These are phyloP conservation scores for Dipteronia dyeriana DNA, from an alignment of 345 rosid species.

Conservation along the genomic window DNA sequence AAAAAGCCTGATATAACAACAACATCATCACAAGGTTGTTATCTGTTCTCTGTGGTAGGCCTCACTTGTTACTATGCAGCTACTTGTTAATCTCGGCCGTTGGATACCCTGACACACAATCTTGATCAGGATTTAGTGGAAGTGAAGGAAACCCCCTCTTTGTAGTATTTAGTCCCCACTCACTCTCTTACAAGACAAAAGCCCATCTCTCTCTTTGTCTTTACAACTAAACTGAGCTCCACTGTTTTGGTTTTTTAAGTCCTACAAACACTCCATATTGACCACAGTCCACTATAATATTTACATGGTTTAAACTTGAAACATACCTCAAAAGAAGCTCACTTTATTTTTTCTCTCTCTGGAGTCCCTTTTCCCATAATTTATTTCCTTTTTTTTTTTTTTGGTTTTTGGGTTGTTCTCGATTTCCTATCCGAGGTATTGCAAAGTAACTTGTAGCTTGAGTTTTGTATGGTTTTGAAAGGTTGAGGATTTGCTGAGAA, in stretches of 20 bases:
- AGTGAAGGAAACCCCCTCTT: not conserved
- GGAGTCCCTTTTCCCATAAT: not conserved
- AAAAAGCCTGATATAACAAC: not conserved
- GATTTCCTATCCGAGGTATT: not conserved
- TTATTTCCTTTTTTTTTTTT: not conserved
- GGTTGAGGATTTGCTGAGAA: conserved; percentile 15
- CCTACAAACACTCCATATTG: not conserved
- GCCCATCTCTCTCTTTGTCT: not conserved
- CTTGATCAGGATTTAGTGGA: not conserved
- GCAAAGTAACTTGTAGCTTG: not conserved
- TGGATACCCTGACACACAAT: not conserved
- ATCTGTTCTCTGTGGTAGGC: not conserved
- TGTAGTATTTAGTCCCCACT: not conserved
- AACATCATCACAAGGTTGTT: not conserved
- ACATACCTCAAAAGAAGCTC: conserved; percentile 31
- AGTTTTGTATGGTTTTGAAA: conserved; percentile 29
- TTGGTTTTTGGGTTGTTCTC: not conserved
- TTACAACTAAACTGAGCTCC: conserved; percentile 13
- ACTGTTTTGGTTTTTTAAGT: not conserved
- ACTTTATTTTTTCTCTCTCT: conserved; percentile 33
- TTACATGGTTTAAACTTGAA: not conserved
- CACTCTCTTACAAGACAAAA: not conserved
- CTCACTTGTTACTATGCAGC: conserved; percentile 7
- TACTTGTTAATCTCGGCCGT: conserved; percentile 19
- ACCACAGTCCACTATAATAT: not conserved